A percentile compares a stretch with the other conserved stretches of the same genome.
These are phyloP conservation scores for Beverwykella pulmonaria DNA, from an alignment of 495 filamentous ascomycete species.

Conservation along the genomic window DNA sequence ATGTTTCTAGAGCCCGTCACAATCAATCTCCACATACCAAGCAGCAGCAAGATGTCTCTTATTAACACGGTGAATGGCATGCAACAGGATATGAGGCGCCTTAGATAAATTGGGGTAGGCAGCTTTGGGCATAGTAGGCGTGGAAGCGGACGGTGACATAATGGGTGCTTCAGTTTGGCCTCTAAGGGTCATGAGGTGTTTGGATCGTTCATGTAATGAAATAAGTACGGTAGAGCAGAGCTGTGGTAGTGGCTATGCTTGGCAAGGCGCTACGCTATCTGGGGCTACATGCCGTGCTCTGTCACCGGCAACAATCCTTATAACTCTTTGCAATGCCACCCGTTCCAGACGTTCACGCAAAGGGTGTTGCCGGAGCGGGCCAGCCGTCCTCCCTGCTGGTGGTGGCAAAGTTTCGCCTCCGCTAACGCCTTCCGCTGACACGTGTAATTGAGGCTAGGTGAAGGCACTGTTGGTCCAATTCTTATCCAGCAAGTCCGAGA, in stretches of 20 bases:
- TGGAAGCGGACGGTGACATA: not conserved
- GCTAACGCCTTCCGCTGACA: too few species aligned
- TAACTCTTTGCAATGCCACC: too few species aligned
- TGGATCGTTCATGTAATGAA: not conserved
- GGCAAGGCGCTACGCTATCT: slow-evolving; percentile 4
- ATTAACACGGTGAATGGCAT: not conserved
- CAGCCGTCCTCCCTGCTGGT: too few species aligned
- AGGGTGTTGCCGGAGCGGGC: too few species aligned
- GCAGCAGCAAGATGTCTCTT: not conserved
- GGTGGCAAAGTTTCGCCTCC: too few species aligned
- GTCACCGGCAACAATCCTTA: too few species aligned
- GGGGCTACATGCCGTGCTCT: too few species aligned
- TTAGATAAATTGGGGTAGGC: not conserved
- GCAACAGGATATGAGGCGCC: not conserved
- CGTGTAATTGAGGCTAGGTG: too few species aligned
- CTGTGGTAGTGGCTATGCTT: not conserved
- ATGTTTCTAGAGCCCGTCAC: not conserved
- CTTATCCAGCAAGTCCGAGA: too few species aligned
- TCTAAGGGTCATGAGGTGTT: not conserved
- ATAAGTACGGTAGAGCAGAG: not conserved
- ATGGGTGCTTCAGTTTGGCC: not conserved
- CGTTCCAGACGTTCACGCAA: too few species aligned
- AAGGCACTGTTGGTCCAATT: too few species aligned
- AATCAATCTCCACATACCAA: not conserved
- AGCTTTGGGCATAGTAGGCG: not conserved